Base-by-base conservation (phyloP, 768 basidiomycete genomes). In the Tricholoma terreum region DNA sequence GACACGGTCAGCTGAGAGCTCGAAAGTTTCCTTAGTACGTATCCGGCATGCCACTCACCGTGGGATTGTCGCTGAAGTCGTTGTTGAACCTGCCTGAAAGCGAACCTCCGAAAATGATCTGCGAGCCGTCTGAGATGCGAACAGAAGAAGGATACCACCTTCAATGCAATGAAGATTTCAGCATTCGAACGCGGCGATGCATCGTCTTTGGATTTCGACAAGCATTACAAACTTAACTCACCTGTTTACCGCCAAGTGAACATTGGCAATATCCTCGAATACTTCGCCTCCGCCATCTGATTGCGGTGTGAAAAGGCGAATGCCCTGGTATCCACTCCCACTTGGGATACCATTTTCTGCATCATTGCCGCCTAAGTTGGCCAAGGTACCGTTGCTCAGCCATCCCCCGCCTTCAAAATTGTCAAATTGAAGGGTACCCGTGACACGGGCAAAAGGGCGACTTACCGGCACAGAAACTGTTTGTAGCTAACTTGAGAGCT, bases 141-240 rank as follows among this genome's bases (percentile, higher is more conserved):
- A 73, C 60, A 35, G 75, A 73, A 12, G 74, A 72, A 21, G 77
- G 71, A 50, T 79, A 78, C 77, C 77, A 79, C 35, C 77, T 64
- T 67, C 35, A 72, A 71, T 17, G 68, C 70, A 33, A 77, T 66
- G 38, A 75, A 58, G 1, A 50, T 66, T 7, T 56, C 62, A 2
- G 72, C 72, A 54, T 75, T 69, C 48, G 78, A 5, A 78, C 52
- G 10, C 67, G 69, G 51, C 77, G 77, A 4, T 67, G 66, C 2
- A 58, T 58, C 0, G 58, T 60, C 11, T 58, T 53, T n/a, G 55
- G 54, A 59, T 74, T 66, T n/a, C 64, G 60, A 56, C 77, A 79
- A 1, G 76, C 76, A 15, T 74, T 72, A 59, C 75, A 77, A 1
- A 77, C 38, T 38, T 77, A 68, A 14, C 77, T 60, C 10, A 61